Base-by-base conservation (phyloP, 768 basidiomycete genomes). In the Leccinum variicolor region DNA sequence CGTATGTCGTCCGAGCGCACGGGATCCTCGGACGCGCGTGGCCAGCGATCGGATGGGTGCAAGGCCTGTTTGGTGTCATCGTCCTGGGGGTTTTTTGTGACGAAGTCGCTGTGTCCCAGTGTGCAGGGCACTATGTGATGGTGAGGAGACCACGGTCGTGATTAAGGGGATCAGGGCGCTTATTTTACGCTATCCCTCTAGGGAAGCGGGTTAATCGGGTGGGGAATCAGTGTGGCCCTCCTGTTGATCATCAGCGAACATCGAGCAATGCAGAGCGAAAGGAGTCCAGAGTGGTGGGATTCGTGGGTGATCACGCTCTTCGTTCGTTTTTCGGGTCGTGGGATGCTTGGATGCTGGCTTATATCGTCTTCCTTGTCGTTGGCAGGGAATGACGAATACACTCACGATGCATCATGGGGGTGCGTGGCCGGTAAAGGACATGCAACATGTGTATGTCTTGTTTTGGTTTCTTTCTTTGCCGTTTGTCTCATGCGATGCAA, bases 131-230 rank as follows among this genome's bases (percentile, higher is more conserved):
- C 69, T 92, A 92, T 67, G 89, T 92, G 57, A 90, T 90, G 89
- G 78, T 79, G 47, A 56, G 76, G 41, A 5, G 13, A 21, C 15
- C 2, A 17, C 3, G 23, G 21, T 39, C 9, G 6, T 11, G 33
- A 10, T 58, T 60, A 41, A 55, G 61, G 15, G 8, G 8, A 36
- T 6, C 39, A 63, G 70, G 19, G 14, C 36, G 47, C 28, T 57
- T n/a, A 65, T 54, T 14, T 2, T n/a, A 8, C 7, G 10, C n/a
- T 39, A n/a, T 39, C 4, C 9, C 14, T 3, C 17, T 41, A 79
- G 83, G 93, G 94, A 50, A 87, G 90, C 55, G 91, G 89, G 0
- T 97, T 97, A 68, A 91, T 94, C 61, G 93, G 83, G 0, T 96
- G 96, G 66, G 93, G 84, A 1, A 78, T 82, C 13, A 84, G 94